Percentiles rank a stretch among this genome's conserved stretches.
Conservation (phyloP, 2,329 filamentous ascomycete species). For the Pseudonectria foliicola region DNA sequence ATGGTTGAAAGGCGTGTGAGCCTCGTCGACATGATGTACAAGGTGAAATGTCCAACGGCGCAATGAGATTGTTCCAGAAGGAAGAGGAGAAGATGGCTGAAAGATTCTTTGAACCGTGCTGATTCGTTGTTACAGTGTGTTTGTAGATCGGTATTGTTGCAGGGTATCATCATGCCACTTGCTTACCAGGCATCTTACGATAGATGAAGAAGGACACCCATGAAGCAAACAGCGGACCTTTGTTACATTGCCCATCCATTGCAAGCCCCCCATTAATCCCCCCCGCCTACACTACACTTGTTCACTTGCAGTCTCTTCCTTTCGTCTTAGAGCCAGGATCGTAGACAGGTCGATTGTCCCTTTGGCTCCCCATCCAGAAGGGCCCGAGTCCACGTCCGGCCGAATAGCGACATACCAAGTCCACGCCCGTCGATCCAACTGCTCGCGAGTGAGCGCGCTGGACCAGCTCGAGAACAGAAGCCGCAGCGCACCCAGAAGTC, state of each 20-base stretch:
- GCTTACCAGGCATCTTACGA: too few species aligned
- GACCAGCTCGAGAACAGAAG: constrained; percentile 70
- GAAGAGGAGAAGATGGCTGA: too few species aligned
- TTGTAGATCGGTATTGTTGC: too few species aligned
- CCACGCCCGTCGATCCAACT: constrained; percentile 73
- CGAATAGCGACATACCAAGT: constrained; percentile 72
- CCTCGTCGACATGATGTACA: too few species aligned
- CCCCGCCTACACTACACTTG: too few species aligned
- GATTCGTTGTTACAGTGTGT: too few species aligned
- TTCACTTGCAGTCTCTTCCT: constrained; percentile 2
- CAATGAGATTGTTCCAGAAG: too few species aligned
- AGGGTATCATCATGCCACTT: too few species aligned
- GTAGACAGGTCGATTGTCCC: constrained; percentile 58
- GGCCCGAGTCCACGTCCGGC: constrained; percentile 67
- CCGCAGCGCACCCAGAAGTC: constrained; percentile 64
- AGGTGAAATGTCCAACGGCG: too few species aligned
- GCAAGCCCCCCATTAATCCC: neutral
- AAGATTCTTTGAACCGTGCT: too few species aligned
- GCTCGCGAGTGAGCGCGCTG: constrained; percentile 49
- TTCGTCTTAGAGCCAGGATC: constrained; percentile 53
- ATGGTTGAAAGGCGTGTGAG: too few species aligned
- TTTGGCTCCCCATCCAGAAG: constrained; percentile 78
- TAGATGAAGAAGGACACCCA: neutral
- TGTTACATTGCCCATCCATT: neutral
- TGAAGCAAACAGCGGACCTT: neutral